Evolutionary conservation across 768 basidiomycete species (phyloP).

Genomic region (Termitomyces sp.): DNA sequence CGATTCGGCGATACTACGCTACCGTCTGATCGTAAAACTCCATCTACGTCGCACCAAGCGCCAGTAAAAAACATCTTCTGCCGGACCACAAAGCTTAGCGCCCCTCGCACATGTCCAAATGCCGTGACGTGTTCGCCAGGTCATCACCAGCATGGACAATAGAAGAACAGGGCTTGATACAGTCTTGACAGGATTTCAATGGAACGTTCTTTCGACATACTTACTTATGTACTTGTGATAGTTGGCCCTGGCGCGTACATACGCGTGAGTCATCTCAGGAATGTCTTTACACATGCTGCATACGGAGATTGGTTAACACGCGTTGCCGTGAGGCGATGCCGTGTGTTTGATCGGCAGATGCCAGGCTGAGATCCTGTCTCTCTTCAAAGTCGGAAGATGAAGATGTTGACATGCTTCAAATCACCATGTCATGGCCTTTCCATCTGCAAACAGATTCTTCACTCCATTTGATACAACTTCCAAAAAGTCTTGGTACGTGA

Average conservation of each 20-base stretch:
- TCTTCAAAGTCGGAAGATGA: neutral
- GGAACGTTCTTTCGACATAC: conserved; percentile 1
- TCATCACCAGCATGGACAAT: neutral
- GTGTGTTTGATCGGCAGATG: neutral
- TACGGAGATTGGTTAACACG: neutral
- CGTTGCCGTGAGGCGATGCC: neutral
- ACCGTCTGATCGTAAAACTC: no score
- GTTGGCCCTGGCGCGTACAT: neutral
- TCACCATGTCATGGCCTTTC: neutral
- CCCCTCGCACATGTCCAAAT: neutral
- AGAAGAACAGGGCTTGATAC: neutral
- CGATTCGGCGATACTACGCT: no score
- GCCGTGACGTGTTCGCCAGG: neutral
- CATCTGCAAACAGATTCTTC: neutral
- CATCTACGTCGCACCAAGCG: neutral
- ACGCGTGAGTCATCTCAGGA: neutral
- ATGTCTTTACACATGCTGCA: neutral
- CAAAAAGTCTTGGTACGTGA: neutral
- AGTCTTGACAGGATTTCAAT: neutral
- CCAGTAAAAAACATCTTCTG: neutral
- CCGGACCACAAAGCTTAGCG: neutral
- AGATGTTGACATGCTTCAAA: neutral
- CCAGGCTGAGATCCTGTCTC: neutral
- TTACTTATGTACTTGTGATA: no score
- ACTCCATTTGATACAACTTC: neutral